Base-by-base conservation (phyloP, 305 asterid species). In the Coffea humblotiana region DNA sequence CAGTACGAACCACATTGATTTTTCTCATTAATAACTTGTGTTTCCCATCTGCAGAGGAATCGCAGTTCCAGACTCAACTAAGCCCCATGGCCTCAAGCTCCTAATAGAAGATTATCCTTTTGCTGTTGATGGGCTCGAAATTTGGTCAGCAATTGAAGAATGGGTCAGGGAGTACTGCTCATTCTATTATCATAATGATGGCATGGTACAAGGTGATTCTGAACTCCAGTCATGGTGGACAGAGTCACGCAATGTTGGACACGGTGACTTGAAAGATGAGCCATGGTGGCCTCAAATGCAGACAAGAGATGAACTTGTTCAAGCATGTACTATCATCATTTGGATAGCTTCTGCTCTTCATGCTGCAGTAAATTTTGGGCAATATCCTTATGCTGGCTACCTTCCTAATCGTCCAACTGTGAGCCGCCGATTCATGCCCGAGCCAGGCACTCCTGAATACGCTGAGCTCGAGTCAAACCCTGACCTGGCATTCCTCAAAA, bases 271-370 rank as follows among this genome's bases (percentile, higher is more conserved):
- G 75, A 91, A 88, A 83, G 88, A 96, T 66, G 82, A 89, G 85
- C 79, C 88, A 27, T 94, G 99, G 99, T 96, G 98, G 99, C 98
- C 97, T 48, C 67, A 83, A 65, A 92, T 96, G 98, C 86, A 89
- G 81, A 91, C 93, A 19, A 82, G 14, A 21, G 79, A 69, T 16
- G 98, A 94, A 29, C 97, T 94, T 56, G n/a, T 88, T 11, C 76
- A 91, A 19, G 64, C 96, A 23, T 96, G 98, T 89, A 90, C 97
- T 8, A 92, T 80, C 48, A 88, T 93, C 81, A 92, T 96, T 74
- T 96, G 99, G 99, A 85, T 91, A 9, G 97, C 99, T 21, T 92
- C 99, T 12, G 99, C 99, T 72, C 99, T 96, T 68, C 99, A 95
- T 7, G 99, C 99, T 43, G 99, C 99, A 0, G 94, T 95, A 16